A percentile compares a stretch with the other conserved stretches of the same genome.
Conservation (phyloP, 2,329 filamentous ascomycete genomes). For the Hypoxylon sp. region DNA sequence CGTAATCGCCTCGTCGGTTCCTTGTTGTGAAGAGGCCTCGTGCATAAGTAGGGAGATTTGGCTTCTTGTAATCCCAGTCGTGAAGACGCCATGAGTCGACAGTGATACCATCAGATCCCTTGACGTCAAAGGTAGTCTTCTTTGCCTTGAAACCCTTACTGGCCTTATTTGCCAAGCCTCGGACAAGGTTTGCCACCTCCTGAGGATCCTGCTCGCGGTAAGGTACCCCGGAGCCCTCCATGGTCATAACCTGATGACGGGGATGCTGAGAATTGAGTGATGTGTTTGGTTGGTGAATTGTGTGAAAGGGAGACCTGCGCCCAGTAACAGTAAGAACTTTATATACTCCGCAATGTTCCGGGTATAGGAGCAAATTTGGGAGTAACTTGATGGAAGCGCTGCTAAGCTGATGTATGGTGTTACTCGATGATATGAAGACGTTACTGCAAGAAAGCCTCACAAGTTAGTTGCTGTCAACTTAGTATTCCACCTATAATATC, state of each 20-base stretch:
- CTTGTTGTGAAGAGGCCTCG: conserved; percentile 92
- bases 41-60: conserved; percentile 89
- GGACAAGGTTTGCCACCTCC: conserved; percentile 76
- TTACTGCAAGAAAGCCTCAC: conserved; percentile 8
- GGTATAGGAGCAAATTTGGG: conserved; percentile 4
- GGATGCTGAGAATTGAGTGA: conserved; percentile 6
- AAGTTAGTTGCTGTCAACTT: background rate
- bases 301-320: conserved; percentile 6
- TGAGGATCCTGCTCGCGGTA: conserved; percentile 78
- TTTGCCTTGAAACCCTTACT: conserved; percentile 79
- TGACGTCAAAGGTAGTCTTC: conserved; percentile 82
- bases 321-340: background rate
- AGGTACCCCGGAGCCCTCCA: conserved; percentile 65
- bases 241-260: conserved; percentile 35
- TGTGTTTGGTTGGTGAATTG: conserved; percentile 3
- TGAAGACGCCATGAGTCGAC: conserved; percentile 95
- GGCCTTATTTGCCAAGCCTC: conserved; percentile 72
- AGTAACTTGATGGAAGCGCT: background rate
- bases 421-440: background rate
- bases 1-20: conserved; percentile 73
- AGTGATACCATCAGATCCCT: conserved; percentile 72
- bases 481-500: conserved; percentile 5
- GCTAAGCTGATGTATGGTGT: conserved; percentile 1
- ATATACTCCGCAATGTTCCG: background rate
- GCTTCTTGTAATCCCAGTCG: conserved; percentile 96